Base-by-base conservation (phyloP, 2,329 filamentous ascomycete genomes). In the Xylaria multiplex region DNA sequence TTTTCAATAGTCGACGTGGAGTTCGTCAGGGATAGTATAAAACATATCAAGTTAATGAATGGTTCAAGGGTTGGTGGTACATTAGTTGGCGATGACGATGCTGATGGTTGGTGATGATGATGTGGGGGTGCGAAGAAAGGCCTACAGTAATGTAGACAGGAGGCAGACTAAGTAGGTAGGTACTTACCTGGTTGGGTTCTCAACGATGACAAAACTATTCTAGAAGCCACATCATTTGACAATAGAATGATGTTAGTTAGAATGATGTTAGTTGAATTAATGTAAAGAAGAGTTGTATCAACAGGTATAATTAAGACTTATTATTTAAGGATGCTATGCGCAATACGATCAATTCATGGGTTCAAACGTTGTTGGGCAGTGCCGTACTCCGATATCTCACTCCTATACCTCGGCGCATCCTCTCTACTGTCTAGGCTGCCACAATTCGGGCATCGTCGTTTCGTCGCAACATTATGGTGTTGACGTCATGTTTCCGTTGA, bases 401-500 rank as follows among this genome's bases (percentile, higher is more conserved):
- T 5, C 14, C 30, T 8, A 13, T 19, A 24, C 52, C 52, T 54
- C 52, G 52, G 52, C 37, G 19, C 50, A 27, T 27, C 27, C 27
- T 27, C 2, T 3, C 27, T 3, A 27, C 27, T 27, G 27, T 27
- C 27, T 54, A 54, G 50, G 50, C 50, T 54, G 22, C 50, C 50
- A 54, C 32, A 24, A 54, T 50, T 49, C 22, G 32, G 35, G 43
- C 52, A 50, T 24, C 19, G 43, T 48, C 6, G 59, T 56, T 56
- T 50, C 52, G 24, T 48, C 59, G 52, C 43, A 27, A 42, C 45
- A 27, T 56, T 42, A 37, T 24, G 19, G 53, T 45, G 27, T 59
- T 58, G 61, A 63, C 61, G 61, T 63, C 61, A 63, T 53, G 32
- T 16, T 2, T 40, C 30, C 2, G 35, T 14, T 53, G 19, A 9